Evolutionary conservation across 1,284 basidiomycete genomes (phyloP).

Genomic region (Volvariella surrecta): DNA sequence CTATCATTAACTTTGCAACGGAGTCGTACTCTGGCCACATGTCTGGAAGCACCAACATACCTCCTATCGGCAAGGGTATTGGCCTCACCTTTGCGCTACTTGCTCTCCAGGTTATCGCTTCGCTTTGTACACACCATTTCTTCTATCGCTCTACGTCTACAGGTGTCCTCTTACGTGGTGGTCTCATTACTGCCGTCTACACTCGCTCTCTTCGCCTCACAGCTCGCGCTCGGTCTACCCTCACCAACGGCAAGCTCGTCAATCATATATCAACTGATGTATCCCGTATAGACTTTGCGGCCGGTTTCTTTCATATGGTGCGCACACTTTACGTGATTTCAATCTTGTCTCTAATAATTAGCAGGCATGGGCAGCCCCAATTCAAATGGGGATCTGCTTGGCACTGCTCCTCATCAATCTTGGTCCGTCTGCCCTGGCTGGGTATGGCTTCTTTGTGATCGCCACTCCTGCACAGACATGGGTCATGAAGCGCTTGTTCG

Average conservation of each 20-base stretch:
- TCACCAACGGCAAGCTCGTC: conserved; percentile 82
- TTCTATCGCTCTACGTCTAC: conserved; percentile 67
- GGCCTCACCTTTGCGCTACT: conserved; percentile 71
- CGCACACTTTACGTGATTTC: conserved; percentile 28
- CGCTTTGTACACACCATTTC: conserved; percentile 73
- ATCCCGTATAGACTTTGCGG: conserved; percentile 84
- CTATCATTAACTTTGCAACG: conserved; percentile 70
- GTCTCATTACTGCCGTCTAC: conserved; percentile 87
- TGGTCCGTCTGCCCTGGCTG: conserved; percentile 76
- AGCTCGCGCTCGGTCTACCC: conserved; percentile 73
- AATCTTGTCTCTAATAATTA: conserved; percentile 19
- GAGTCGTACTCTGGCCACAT: conserved; percentile 53
- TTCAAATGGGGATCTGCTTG: conserved; percentile 67
- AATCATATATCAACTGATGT: conserved; percentile 94
- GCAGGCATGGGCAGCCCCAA: conserved; percentile 62
- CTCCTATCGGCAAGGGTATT: conserved; percentile 63
- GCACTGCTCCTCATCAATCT: conserved; percentile 63
- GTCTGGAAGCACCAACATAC: conserved; percentile 32
- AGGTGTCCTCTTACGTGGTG: conserved; percentile 79
- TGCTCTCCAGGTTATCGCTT: conserved; percentile 59
- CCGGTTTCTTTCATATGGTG: conserved; percentile 75
- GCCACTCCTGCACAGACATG: conserved; percentile 50
- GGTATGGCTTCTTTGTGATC: conserved; percentile 75
- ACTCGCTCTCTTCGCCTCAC: conserved; percentile 72
- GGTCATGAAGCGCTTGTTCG: conserved; percentile 73